These are phyloP conservation scores for Nigrograna mackinnonii DNA, from an alignment of 2,329 filamentous ascomycete genomes.

Conservation along the genomic window DNA sequence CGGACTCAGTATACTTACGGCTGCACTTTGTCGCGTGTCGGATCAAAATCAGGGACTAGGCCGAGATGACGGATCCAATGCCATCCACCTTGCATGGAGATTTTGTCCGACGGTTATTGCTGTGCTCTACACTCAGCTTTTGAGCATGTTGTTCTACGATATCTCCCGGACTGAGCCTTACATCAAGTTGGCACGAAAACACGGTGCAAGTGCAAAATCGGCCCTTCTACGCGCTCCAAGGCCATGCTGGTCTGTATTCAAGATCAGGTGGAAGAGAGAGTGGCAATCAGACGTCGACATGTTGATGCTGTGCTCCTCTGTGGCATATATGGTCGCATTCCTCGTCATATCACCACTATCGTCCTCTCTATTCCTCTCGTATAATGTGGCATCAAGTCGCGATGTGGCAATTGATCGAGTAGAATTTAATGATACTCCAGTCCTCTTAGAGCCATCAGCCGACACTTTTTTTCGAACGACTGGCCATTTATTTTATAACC, in stretches of 20 bases:
- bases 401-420: background rate
- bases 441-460: background rate
- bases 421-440: background rate
- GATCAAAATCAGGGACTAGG: background rate
- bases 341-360: background rate
- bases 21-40: background rate
- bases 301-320: background rate
- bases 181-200: background rate
- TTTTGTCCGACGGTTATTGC: background rate
- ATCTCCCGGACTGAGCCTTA: background rate
- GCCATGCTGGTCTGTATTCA: too few species aligned
- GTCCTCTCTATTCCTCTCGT: background rate
- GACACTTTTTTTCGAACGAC: background rate
- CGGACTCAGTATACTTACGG: background rate
- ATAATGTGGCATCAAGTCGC: background rate
- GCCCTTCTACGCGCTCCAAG: background rate
- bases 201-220: background rate
- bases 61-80: background rate
- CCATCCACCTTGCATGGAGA: background rate
- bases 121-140: background rate
- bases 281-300: too few species aligned
- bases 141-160: background rate
- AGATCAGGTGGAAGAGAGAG: too few species aligned
- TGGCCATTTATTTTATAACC: background rate
- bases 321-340: background rate